Evolutionary conservation across 2,329 filamentous ascomycete genomes (phyloP).

Genomic region (Calonectria pseudoreteaudii): DNA sequence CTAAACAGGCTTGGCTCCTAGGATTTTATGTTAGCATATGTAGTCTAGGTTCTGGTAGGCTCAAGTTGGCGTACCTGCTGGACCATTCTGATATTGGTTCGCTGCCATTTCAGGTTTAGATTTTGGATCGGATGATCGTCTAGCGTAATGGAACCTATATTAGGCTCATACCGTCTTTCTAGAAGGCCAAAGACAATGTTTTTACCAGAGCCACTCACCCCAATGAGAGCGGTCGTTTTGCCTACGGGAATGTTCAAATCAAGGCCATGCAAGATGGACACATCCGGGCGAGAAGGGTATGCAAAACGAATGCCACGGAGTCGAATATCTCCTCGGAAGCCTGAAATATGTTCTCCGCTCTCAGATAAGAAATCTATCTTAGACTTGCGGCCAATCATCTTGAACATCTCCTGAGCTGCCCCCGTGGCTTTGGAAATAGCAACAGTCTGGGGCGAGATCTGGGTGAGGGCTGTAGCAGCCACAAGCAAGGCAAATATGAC

Average conservation of each 20-base stretch:
- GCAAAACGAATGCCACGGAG: slow-evolving; percentile 63
- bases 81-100: slow-evolving; percentile 58
- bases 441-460: slow-evolving; percentile 60
- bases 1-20: slow-evolving; percentile 67
- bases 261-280: slow-evolving; percentile 57
- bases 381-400: slow-evolving; percentile 59
- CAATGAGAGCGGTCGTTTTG: slow-evolving; percentile 67
- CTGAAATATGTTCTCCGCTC: slow-evolving; percentile 45
- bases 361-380: slow-evolving; percentile 56
- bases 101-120: slow-evolving; percentile 64
- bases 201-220: slow-evolving; percentile 69
- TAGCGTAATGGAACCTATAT: slow-evolving; percentile 57
- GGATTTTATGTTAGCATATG: slow-evolving; percentile 23
- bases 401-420: slow-evolving; percentile 60
- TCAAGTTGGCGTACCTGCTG: too few species aligned
- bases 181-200: slow-evolving; percentile 68
- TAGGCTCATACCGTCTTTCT: slow-evolving; percentile 70
- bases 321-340: slow-evolving; percentile 58
- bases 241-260: slow-evolving; percentile 57
- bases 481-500: slow-evolving; percentile 62
- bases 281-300: slow-evolving; percentile 67
- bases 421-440: slow-evolving; percentile 59
- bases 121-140: slow-evolving; percentile 56
- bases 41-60: not conserved
- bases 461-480: slow-evolving; percentile 57